These are phyloP conservation scores for Posidonia australis DNA, from an alignment of 106 monocot species.

Conservation along the genomic window DNA sequence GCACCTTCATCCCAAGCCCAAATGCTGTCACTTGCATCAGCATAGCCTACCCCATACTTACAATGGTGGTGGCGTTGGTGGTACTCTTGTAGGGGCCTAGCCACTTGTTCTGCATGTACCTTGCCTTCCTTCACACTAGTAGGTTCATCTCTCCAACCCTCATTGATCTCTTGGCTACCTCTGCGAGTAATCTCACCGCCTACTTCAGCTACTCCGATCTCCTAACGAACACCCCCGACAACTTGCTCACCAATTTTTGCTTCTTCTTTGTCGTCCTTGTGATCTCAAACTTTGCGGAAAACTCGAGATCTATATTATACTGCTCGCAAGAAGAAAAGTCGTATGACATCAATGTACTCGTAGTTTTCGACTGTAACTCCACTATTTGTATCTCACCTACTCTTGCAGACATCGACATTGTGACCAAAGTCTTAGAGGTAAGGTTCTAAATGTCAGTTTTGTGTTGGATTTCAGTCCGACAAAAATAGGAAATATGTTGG, in stretches of 20 bases:
- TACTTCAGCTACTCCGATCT: conserved; percentile 26
- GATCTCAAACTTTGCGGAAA: conserved; percentile 52
- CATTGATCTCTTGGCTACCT: conserved; percentile 39
- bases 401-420: conserved; percentile 71
- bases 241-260: conserved; percentile 12
- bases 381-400: conserved; percentile 37
- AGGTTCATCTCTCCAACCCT: conserved; percentile 29
- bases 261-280: conserved; percentile 54
- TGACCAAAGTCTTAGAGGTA: conserved; percentile 40
- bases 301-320: conserved; percentile 52
- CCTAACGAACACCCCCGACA: conserved; percentile 43
- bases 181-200: conserved; percentile 30
- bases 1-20: too few species aligned
- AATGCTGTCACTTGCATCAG: background rate
- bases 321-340: background rate
- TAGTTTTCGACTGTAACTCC: conserved; percentile 4
- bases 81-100: conserved; percentile 62
- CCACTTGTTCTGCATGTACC: conserved; percentile 70
- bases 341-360: conserved; percentile 5
- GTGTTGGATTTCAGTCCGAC: too few species aligned
- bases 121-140: conserved; percentile 71
- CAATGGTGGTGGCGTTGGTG: too few species aligned
- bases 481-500: too few species aligned
- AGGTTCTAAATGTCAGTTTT: too few species aligned
- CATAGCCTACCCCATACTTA: background rate